Base-by-base conservation (phyloP, 345 rosid genomes). In the Rhodamnia argentea region DNA sequence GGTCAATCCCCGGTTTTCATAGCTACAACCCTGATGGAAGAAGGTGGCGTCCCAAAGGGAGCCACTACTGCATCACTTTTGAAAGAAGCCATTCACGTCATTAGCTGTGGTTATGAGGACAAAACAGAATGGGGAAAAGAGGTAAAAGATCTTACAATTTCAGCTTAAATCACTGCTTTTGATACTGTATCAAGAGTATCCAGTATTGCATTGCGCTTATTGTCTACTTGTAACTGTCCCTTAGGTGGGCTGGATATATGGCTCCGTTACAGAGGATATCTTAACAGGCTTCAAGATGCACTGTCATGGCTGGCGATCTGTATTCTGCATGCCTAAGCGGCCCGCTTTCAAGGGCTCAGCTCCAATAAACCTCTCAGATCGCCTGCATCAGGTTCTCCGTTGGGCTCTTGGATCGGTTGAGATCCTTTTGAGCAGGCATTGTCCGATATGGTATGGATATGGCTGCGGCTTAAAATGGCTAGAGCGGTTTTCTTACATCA, bases 231-330 rank as follows among this genome's bases (percentile, higher is more conserved):
- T 70, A 70, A 70, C 81, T 70, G 37, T 70, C 81, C 47, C 81
- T 59, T 85, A 94, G 94, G 92, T 94, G 85, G 96, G 96, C 60
- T 93, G 96, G 96, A 94, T 94, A 58, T 93, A 94, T 84, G 96
- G 96, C n/a, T 94, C 96, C 13, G 95, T 94, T n/a, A 93, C 96
- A 1, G 96, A 93, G 86, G 95, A 94, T 87, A 93, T 94, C 55
- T 85, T 94, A 85, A 94, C 97, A 2, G 97, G 97, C 44, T 94
- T 93, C 92, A 94, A 93, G 89, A 94, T 94, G 95, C 97, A 94
- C 82, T 92, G 94, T 60, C 97, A 92, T 64, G 96, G 97, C 32
- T 94, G 97, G 97, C 89, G 95, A 54, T 94, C 97, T 9, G 95
- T 93, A 42, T 94, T 93, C 60, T 94, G 97, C 90, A 90, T 92